phyloP scores from a whole-genome alignment of 139 green algal species.

The Chlorokybus atmophyticus region DNA sequence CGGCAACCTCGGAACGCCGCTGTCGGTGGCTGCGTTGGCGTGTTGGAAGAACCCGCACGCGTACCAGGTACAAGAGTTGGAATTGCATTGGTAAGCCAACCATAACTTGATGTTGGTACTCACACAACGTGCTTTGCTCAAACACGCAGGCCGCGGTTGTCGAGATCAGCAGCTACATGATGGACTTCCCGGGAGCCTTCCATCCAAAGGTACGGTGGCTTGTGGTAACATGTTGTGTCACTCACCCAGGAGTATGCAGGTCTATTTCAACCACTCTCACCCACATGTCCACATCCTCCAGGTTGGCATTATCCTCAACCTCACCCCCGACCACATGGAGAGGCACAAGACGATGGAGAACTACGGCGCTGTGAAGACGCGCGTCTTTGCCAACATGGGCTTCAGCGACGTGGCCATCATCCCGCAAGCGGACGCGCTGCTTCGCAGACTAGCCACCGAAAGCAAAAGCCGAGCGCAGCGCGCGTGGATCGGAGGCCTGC shows the following conservation, averaged over 20 bases:
- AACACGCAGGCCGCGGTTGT: slow-evolving; percentile 32
- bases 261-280: too few species aligned
- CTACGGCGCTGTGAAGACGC: slow-evolving; percentile 30
- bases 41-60: too few species aligned
- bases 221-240: too few species aligned
- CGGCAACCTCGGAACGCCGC: slow-evolving; percentile 31
- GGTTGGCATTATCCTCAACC: slow-evolving; percentile 29
- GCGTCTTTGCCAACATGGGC: slow-evolving; percentile 21
- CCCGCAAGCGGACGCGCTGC: slow-evolving; percentile 1
- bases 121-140: too few species aligned
- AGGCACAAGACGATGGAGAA: slow-evolving; percentile 29
- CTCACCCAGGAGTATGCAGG: not conserved
- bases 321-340: slow-evolving; percentile 39
- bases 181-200: slow-evolving; percentile 28
- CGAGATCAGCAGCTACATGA: slow-evolving; percentile 38
- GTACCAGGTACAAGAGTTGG: too few species aligned
- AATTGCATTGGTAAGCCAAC: too few species aligned
- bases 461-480: not conserved
- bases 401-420: slow-evolving; percentile 20
- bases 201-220: slow-evolving; percentile 13
- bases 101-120: too few species aligned
- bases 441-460: slow-evolving; percentile 2
- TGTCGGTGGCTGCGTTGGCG: slow-evolving; percentile 17
- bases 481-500: slow-evolving; percentile 23
- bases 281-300: too few species aligned